Base-by-base conservation (phyloP, 164 flowering plant species). In the Umbilicus rupestris region DNA sequence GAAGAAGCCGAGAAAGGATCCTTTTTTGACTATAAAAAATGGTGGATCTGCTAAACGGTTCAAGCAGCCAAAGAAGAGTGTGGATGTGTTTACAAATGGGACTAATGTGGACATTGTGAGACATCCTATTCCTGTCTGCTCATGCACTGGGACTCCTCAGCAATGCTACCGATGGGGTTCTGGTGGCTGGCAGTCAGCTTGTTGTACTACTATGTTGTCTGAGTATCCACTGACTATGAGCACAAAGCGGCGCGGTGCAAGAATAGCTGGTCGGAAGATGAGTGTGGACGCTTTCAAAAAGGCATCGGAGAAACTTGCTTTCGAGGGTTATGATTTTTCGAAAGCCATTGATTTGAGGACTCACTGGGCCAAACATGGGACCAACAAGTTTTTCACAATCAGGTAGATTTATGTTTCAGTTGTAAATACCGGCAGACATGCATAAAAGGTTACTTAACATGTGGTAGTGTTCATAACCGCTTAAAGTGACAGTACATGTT, bases 121-220 rank as follows among this genome's bases (percentile, higher is more conserved):
- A n/a, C n/a, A n/a, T 47, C 95, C 97, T 0, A 85, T 84, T 58
- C 97, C 97, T 0, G 82, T 88, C 62, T 90, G 97, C 76, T 87
- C 97, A 0, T 90, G 97, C 64, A 88, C 95, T 33, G 92, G 92
- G 68, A 31, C 77, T 33, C 85, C 92, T 47, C 95, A 88, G 70
- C 95, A 85, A 73, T 90, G 97, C 67, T 90, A 90, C 68, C 77
- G 89, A 39, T 90, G 97, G 97, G 97, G 97, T 1, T 85, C 88
- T 73, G 97, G 97, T 68, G 97, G 95, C 39, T 90, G 97, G 97
- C 97, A 90, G 59, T 88, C 95, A 0, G 92, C 95, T 14, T 90
- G 97, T 67, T 90, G 97, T 70, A 90, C 97, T 12, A 90, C 97
- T 5, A 82, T 81, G 65, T 72, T 90, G 14, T 88, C 95, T 0